A percentile compares a stretch with the other conserved stretches of the same genome.
These are phyloP conservation scores for Polytrichum commune DNA, from an alignment of 225 moss, liverwort and hornwort genomes.

Conservation along the genomic window DNA sequence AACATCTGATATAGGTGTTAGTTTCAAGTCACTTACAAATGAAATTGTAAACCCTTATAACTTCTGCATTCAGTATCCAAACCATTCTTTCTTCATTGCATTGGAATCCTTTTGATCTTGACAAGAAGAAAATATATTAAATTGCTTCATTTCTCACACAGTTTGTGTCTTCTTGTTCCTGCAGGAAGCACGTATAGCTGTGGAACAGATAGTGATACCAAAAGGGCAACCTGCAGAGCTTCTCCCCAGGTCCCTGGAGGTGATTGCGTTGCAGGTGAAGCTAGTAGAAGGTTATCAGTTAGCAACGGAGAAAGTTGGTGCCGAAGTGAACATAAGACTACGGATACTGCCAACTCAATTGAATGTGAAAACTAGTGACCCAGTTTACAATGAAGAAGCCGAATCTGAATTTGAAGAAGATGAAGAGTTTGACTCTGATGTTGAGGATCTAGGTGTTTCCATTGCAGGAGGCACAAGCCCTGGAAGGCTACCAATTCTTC, in stretches of 20 bases:
- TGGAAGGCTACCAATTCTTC: slow-evolving; percentile 45
- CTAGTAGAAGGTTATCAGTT: slow-evolving; percentile 88
- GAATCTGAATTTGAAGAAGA: slow-evolving; percentile 39
- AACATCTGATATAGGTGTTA: no score
- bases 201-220: slow-evolving; percentile 93
- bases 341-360: slow-evolving; percentile 68
- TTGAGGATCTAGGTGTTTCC: slow-evolving; percentile 57
- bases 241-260: slow-evolving; percentile 64
- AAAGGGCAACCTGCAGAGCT: slow-evolving; percentile 85
- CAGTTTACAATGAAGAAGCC: slow-evolving; percentile 14
- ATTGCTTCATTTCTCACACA: not conserved
- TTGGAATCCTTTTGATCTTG: no score
- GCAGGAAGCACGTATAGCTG: slow-evolving; percentile 92
- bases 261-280: slow-evolving; percentile 81
- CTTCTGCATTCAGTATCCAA: not conserved
- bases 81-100: no score
- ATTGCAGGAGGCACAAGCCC: slow-evolving; percentile 61
- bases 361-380: not conserved
- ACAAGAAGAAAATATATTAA: not conserved
- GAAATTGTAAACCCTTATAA: no score
- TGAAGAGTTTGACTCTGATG: slow-evolving; percentile 54
- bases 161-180: slow-evolving; percentile 19
- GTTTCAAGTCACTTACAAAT: no score
- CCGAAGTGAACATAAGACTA: slow-evolving; percentile 52
- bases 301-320: slow-evolving; percentile 59